Conservation (phyloP, 257 asterid species). For the Marsdenia floribunda region DNA sequence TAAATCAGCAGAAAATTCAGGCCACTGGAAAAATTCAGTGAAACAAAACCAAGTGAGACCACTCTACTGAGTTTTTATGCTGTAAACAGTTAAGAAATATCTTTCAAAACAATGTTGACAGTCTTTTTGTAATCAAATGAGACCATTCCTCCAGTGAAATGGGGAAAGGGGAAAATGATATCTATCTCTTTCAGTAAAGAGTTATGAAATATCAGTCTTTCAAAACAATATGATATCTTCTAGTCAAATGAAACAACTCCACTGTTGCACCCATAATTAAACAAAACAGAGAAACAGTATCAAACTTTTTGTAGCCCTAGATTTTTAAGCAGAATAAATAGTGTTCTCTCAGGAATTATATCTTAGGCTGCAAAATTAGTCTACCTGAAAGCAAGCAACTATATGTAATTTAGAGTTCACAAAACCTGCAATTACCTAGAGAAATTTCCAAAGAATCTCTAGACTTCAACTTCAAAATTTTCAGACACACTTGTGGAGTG, state of each 20-base stretch:
- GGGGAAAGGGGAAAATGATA: too few species aligned
- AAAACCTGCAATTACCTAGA: background rate
- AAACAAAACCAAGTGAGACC: slow-evolving; percentile 15
- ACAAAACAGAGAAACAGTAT: background rate
- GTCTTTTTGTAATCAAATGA: background rate
- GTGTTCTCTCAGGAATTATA: background rate
- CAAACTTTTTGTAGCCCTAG: background rate
- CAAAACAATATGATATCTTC: too few species aligned
- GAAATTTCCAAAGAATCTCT: slow-evolving; percentile 1
- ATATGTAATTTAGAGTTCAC: background rate
- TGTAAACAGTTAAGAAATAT: background rate
- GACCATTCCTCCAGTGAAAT: too few species aligned
- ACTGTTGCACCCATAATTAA: background rate
- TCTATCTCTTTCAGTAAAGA: too few species aligned
- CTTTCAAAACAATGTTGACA: background rate
- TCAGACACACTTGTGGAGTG: background rate
- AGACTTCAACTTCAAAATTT: background rate
- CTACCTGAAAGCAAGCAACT: background rate
- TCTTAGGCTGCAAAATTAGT: background rate
- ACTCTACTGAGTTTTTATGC: background rate
- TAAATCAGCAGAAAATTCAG: slow-evolving; percentile 60
- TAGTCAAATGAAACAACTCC: too few species aligned
- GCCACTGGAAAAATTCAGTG: slow-evolving; percentile 60
- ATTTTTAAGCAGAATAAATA: background rate
- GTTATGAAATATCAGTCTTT: too few species aligned